Percentiles rank a stretch among this genome's conserved stretches.
Conservation (phyloP, 1,139 yeast genomes). For the Fermentozyma sake region DNA sequence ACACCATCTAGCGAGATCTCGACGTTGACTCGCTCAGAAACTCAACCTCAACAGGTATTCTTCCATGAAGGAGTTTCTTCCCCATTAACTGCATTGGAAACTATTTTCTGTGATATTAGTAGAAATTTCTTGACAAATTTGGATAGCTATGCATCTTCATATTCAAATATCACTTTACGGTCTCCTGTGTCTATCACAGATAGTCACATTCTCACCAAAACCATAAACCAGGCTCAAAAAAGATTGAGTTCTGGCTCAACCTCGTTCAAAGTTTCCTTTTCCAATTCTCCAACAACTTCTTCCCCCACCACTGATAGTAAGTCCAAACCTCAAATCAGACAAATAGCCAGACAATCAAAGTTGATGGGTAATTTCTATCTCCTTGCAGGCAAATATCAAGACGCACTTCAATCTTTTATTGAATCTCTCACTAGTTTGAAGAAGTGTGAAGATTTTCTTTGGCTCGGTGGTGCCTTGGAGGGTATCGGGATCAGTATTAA, state of each 20-base stretch:
- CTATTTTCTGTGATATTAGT: conserved; percentile 70
- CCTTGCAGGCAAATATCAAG: conserved; percentile 71
- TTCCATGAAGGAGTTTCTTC: conserved; percentile 19
- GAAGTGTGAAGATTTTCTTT: conserved; percentile 67
- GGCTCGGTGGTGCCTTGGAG: conserved; percentile 87
- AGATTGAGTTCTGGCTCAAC: conserved; percentile 36
- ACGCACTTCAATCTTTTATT: conserved; percentile 66
- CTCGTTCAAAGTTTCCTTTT: conserved; percentile 32
- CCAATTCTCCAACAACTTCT: conserved; percentile 5
- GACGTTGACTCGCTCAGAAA: conserved; percentile 9
- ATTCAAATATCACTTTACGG: conserved; percentile 63
- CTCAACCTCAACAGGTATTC: conserved; percentile 10
- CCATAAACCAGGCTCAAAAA: conserved; percentile 48
- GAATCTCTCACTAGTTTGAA: conserved; percentile 64
- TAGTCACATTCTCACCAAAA: conserved; percentile 45
- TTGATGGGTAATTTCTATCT: conserved; percentile 72
- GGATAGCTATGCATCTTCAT: conserved; percentile 66
- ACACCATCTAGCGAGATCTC: conserved; percentile 30
- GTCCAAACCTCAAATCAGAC: conserved; percentile 30
- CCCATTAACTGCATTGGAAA: conserved; percentile 49
- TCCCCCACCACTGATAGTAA: conserved; percentile 18
- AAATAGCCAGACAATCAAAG: conserved; percentile 68
- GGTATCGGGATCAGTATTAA: conserved; percentile 68
- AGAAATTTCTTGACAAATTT: conserved; percentile 59
- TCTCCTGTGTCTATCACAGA: conserved; percentile 68